Conservation (phyloP, 2,329 filamentous ascomycete genomes). For the Cladophialophora chaetospira region DNA sequence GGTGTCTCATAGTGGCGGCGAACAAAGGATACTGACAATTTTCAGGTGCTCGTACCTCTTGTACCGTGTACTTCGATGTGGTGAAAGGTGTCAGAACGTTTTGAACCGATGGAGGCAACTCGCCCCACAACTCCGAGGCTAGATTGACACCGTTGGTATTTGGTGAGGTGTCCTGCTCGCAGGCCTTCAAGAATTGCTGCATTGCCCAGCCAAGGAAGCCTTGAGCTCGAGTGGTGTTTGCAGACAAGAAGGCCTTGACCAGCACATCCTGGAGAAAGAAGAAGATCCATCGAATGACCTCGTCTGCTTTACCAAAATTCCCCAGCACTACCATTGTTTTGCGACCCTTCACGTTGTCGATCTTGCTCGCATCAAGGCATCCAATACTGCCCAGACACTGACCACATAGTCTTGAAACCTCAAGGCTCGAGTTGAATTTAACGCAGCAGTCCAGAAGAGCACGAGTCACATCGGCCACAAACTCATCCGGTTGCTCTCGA, state of each 20-base stretch:
- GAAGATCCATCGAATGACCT: conserved; percentile 82
- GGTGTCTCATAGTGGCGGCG: conserved; percentile 63
- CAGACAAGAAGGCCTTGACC: conserved; percentile 87
- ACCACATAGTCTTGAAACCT: conserved; percentile 72
- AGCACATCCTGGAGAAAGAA: conserved; percentile 84
- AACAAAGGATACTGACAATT: conserved; percentile 77
- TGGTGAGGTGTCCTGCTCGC: conserved; percentile 60
- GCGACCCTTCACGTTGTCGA: conserved; percentile 77
- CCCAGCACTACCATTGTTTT: conserved; percentile 81
- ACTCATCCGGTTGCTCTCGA: conserved; percentile 78
- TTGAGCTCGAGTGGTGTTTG: conserved; percentile 82
- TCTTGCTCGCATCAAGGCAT: conserved; percentile 85
- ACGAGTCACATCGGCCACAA: conserved; percentile 71
- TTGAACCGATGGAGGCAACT: conserved; percentile 73
- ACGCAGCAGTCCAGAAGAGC: conserved; percentile 82
- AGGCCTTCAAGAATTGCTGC: conserved; percentile 82
- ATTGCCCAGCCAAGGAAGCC: conserved; percentile 92
- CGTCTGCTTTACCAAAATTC: conserved; percentile 77
- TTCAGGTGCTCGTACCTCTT: conserved; percentile 40
- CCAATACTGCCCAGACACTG: conserved; percentile 86
- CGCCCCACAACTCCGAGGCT: conserved; percentile 58
- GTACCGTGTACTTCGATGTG: conserved; percentile 77
- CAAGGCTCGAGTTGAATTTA: conserved; percentile 70
- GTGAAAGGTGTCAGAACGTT: conserved; percentile 88
- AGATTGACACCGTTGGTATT: conserved; percentile 16